Base-by-base conservation (phyloP, 345 rosid species). In the Viola odorata region DNA sequence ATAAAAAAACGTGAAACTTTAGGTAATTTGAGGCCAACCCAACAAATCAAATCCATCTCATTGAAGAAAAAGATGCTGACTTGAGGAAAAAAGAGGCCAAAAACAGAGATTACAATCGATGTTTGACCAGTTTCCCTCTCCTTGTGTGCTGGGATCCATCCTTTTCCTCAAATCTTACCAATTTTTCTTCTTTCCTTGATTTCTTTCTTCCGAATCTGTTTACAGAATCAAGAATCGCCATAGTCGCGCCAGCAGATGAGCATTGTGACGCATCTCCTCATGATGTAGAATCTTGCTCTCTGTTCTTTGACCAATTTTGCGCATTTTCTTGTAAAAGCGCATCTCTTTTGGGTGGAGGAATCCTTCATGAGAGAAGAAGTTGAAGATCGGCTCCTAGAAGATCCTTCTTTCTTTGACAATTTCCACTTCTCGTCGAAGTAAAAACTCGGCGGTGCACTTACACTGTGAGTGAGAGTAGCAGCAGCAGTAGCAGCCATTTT, bases 161-260 rank as follows among this genome's bases (percentile, higher is more conserved):
- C 11, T 59, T 39, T 41, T 57, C 51, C 38, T 23, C 32, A 23
- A 23, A 23, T 23, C 32, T 23, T 23, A 23, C 32, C 1, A 23
- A 23, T 23, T 2, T 23, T 1, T 23, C 32, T 23, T 23, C 32
- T 23, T 23, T 58, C 51, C 14, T 50, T 41, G 9, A 8, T 12
- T 41, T 13, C 4, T 8, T 14, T 42, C 5, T 55, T 9, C 36
- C 36, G 2, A 13, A 16, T 5, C 8, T 3, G 36, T 5, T 36
- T 7, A 4, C 11, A 3, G 4, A 3, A 32, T 84, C 68, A 89
- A 69, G 91, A 79, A 69, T 94, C 96, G 3, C 81, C 73, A 59
- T 83, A 88, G 38, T 94, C 97, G 41, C 81, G 84, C 99, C 97
- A 94, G 80, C 99, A 94, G 40, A 94, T 78, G 60, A 94, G 96